These are phyloP conservation scores for Elsinoe arachidis DNA, from an alignment of 2,329 filamentous ascomycete genomes.

Conservation along the genomic window DNA sequence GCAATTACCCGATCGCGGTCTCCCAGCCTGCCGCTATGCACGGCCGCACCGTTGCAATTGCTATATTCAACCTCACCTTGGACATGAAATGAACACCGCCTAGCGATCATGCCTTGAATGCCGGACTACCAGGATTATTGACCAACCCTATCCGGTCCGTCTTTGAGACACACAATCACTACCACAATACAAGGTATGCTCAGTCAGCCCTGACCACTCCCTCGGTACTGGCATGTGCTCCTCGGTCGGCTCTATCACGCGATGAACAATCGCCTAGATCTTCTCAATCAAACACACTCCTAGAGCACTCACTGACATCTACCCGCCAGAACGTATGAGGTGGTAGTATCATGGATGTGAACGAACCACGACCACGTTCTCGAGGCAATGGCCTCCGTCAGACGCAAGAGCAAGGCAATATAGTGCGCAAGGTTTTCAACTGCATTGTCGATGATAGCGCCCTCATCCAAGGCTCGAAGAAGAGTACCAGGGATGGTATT, in stretches of 20 bases:
- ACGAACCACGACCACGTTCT: slow-evolving; percentile 4
- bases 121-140: neutral
- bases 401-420: slow-evolving; percentile 8
- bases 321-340: neutral
- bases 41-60: slow-evolving; percentile 11
- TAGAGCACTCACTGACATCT: neutral
- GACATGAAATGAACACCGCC: slow-evolving; percentile 3
- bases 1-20: neutral
- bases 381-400: slow-evolving; percentile 1
- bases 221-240: neutral
- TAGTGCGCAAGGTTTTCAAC: slow-evolving; percentile 41
- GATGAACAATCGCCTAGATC: too few species aligned
- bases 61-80: slow-evolving; percentile 1
- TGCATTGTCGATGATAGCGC: slow-evolving; percentile 46
- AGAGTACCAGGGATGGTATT: slow-evolving; percentile 44
- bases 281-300: neutral
- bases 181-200: slow-evolving; percentile 8
- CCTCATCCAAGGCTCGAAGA: slow-evolving; percentile 43
- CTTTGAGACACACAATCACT: neutral
- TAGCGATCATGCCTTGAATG: slow-evolving; percentile 9
- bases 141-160: neutral
- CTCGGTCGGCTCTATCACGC: neutral
- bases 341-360: slow-evolving; percentile 11
- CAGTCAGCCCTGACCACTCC: neutral
- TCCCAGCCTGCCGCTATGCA: slow-evolving; percentile 6